Base-by-base conservation (phyloP, 106 monocot genomes). In the Acorus calamus region DNA sequence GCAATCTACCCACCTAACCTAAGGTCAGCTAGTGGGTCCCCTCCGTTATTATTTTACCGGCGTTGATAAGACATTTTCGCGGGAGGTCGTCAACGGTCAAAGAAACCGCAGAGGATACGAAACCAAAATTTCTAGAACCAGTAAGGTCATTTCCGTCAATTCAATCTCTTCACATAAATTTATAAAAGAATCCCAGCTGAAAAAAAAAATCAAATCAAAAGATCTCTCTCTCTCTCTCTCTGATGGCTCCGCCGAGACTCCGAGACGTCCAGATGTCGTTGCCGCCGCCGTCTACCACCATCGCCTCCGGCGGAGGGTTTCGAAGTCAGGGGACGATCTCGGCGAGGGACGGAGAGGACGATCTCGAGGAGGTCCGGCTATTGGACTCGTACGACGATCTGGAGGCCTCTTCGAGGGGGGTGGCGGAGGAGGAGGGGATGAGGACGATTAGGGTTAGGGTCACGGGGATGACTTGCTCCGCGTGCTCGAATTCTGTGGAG, bases 391-490 rank as follows among this genome's bases (percentile, higher is more conserved):
- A 83, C 65, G 88, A 80, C 47, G 69, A 65, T 49, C 78, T 76
- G 75, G 76, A 60, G 61, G 68, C 60, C 11, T 70, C 42, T 43
- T 51, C 6, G 47, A 61, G 9, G 44, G 61, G 4, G 14, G 65
- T 11, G 13, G 42, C 42, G 47, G 46, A 52, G 53, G 68, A 75
- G 62, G 68, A 61, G 46, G 47, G 4, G 62, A 55, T 3, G 57
- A 53, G 67, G 68, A 64, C 60, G 28, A 49, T 79, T 50, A 60
- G 76, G 61, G 62, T 88, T 11, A 78, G 66, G 76, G 78, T 88
- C 41, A 79, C 76, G 3, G 88, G 88, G n/a, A 88, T 88, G 88
- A 88, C 84, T 6, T 88, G 88, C 64, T 81, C 88, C 5, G 88
- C 88, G 4, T 88, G 88, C 68, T 79, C 88, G 14, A 71, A 44